Evolutionary conservation across 2,329 filamentous ascomycete genomes (phyloP).

Genomic region (Escovopsis sp.): DNA sequence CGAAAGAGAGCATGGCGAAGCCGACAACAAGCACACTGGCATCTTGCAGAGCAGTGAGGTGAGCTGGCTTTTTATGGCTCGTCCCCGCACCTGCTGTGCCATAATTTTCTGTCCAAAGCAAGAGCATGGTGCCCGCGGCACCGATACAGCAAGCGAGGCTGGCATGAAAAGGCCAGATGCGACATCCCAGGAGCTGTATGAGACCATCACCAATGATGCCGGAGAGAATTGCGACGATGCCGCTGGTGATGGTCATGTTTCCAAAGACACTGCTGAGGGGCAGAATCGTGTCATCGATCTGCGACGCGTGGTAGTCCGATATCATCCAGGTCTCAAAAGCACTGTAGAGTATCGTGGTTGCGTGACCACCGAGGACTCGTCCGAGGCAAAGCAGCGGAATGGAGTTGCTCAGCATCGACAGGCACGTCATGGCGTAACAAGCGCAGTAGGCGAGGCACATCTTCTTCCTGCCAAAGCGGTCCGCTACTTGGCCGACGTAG

Average conservation of each 20-base stretch:
- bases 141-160: slow-evolving; percentile 23
- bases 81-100: slow-evolving; percentile 4
- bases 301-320: slow-evolving; percentile 34
- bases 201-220: slow-evolving; percentile 37
- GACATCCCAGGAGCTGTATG: slow-evolving; percentile 30
- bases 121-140: slow-evolving; percentile 25
- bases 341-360: slow-evolving; percentile 40
- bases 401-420: slow-evolving; percentile 30
- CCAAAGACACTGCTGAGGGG: slow-evolving; percentile 37
- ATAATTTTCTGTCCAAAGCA: slow-evolving; percentile 20
- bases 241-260: slow-evolving; percentile 35
- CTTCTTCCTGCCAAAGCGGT: slow-evolving; percentile 31
- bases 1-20: slow-evolving; percentile 40
- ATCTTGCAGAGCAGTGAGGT: neutral
- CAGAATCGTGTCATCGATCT: slow-evolving; percentile 23
- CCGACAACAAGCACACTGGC: slow-evolving; percentile 31
- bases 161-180: slow-evolving; percentile 37
- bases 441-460: slow-evolving; percentile 39
- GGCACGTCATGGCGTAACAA: slow-evolving; percentile 34
- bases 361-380: slow-evolving; percentile 37
- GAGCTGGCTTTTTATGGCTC: neutral
- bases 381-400: slow-evolving; percentile 34
- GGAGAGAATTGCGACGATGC: slow-evolving; percentile 37
- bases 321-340: slow-evolving; percentile 48
- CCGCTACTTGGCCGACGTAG: slow-evolving; percentile 22